phyloP scores from a whole-genome alignment of 129 eudicot genomes.

The Flaveria linearis region DNA sequence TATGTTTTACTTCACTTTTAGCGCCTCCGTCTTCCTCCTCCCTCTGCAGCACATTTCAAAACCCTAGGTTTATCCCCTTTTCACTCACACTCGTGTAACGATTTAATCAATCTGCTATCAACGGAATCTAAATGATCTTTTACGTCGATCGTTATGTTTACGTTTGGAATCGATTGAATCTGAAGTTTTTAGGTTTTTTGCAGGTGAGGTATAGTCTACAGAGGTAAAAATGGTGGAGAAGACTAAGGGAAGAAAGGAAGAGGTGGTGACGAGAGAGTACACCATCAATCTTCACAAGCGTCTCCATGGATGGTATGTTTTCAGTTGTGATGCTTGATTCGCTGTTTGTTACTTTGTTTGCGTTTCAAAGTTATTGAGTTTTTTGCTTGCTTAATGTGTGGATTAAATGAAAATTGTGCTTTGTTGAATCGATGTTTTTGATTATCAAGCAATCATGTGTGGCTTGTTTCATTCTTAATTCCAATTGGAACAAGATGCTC shows the following conservation, averaged over 20 bases:
- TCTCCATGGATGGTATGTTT: slow-evolving; percentile 55
- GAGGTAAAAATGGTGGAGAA: slow-evolving; percentile 49
- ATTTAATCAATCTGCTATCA: not conserved
- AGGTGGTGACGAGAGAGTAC: slow-evolving; percentile 65
- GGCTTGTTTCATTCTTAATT: too few relatives aligned
- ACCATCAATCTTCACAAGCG: slow-evolving; percentile 72
- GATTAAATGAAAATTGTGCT: too few relatives aligned
- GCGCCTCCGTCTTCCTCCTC: slow-evolving; percentile 35
- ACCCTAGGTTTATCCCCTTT: slow-evolving; percentile 24
- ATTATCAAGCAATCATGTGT: too few relatives aligned
- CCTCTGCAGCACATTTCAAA: slow-evolving; percentile 25
- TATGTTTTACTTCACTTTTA: slow-evolving; percentile 10
- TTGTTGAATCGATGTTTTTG: too few relatives aligned
- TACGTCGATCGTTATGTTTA: not conserved
- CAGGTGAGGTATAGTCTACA: slow-evolving; percentile 16
- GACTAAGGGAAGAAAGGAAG: slow-evolving; percentile 56
- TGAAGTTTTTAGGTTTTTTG: not conserved
- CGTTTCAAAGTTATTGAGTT: too few relatives aligned
- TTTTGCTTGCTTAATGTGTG: too few relatives aligned
- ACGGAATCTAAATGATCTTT: not conserved
- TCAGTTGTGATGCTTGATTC: not conserved
- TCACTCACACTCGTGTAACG: not conserved
- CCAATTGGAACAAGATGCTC: too few relatives aligned
- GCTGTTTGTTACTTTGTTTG: too few relatives aligned
- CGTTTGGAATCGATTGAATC: not conserved